Conservation (phyloP, 768 basidiomycete genomes). For the Rubroboletus satanas region DNA sequence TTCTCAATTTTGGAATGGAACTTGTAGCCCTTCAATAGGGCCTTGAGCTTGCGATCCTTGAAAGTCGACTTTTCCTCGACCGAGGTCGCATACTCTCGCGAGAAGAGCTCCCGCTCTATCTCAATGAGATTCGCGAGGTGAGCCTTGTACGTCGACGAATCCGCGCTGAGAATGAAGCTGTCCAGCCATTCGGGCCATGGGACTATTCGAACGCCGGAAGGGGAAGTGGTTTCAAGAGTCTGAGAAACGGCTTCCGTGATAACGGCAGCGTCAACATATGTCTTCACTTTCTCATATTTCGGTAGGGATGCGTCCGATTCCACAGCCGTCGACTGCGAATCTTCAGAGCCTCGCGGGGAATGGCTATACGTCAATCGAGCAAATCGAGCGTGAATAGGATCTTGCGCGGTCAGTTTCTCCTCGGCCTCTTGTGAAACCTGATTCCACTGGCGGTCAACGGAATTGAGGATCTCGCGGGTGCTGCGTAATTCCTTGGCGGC, state of each 20-base stretch:
- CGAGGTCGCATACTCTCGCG: conserved; percentile 17
- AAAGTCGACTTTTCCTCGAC: conserved; percentile 24
- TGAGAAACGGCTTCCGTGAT: conserved; percentile 18
- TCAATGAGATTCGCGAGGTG: conserved; percentile 34
- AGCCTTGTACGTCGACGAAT: conserved; percentile 34
- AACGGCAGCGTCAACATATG: conserved; percentile 17
- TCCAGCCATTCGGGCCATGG: conserved; percentile 43
- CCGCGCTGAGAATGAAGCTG: conserved; percentile 32
- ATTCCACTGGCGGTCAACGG: conserved; percentile 43
- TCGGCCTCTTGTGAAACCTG: conserved; percentile 42
- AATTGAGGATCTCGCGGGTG: conserved; percentile 43
- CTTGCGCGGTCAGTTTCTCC: conserved; percentile 33
- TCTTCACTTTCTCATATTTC: conserved; percentile 18
- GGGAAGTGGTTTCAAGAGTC: conserved; percentile 16
- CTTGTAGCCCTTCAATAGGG: conserved; percentile 41
- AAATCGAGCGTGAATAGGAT: conserved; percentile 5
- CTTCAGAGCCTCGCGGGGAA: conserved; percentile 59
- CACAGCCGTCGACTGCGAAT: conserved; percentile 58
- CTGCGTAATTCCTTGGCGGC: conserved; percentile 46
- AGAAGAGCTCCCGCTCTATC: conserved; percentile 34
- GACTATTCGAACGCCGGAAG: conserved; percentile 26
- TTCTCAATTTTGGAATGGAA: conserved; percentile 31
- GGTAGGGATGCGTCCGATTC: conserved; percentile 9
- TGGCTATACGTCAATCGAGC: conserved; percentile 28
- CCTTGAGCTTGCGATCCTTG: conserved; percentile 40